A percentile compares a stretch with the other conserved stretches of the same genome.
These are phyloP conservation scores for Xylariaceae sp. DNA, from an alignment of 2,329 filamentous ascomycete species.

Conservation along the genomic window DNA sequence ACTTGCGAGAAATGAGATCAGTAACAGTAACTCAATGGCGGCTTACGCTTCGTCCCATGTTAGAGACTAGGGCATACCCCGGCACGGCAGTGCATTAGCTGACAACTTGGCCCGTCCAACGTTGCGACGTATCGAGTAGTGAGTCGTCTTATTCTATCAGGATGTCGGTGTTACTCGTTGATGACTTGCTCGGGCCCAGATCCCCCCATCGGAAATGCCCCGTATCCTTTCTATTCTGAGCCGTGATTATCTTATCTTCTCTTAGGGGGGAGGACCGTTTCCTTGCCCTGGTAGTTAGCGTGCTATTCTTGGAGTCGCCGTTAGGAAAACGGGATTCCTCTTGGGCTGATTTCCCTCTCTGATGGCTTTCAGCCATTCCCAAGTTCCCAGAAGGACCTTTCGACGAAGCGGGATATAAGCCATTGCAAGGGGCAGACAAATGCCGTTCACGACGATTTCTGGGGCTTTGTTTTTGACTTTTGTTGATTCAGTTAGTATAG, in stretches of 20 bases:
- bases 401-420: constrained; percentile 3
- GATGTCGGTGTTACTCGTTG: too few relatives aligned
- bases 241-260: too few relatives aligned
- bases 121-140: neutral
- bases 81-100: constrained; percentile 7
- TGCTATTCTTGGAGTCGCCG: constrained; percentile 15
- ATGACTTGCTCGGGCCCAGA: too few relatives aligned
- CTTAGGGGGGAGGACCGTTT: neutral
- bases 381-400: neutral
- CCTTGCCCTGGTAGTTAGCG: neutral
- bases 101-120: neutral
- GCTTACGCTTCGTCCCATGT: neutral
- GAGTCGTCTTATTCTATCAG: neutral
- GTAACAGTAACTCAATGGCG: too few relatives aligned
- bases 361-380: neutral
- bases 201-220: too few relatives aligned
- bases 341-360: neutral
- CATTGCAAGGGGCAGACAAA: neutral
- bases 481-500: too few relatives aligned
- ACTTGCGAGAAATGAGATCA: too few relatives aligned
- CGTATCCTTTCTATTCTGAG: too few relatives aligned
- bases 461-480: too few relatives aligned
- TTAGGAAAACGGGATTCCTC: constrained; percentile 2
- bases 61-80: neutral
- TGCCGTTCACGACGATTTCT: neutral